Evolutionary conservation across 2,329 filamentous ascomycete species (phyloP).

Genomic region (Cordyceps cicadae): DNA sequence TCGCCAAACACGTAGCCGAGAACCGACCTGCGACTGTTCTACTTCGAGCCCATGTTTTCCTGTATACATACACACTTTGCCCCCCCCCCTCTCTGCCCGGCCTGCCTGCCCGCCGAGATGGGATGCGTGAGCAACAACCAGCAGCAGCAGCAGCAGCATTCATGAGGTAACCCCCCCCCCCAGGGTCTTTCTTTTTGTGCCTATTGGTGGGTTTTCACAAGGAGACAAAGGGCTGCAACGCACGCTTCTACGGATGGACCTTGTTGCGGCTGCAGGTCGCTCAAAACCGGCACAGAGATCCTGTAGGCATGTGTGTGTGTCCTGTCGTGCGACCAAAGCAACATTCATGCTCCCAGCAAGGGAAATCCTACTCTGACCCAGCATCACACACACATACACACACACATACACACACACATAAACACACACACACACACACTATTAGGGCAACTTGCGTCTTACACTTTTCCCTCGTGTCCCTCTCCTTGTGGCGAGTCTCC

Average conservation of each 20-base stretch:
- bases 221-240: background rate
- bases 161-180: background rate
- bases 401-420: background rate
- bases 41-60: too few species aligned
- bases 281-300: background rate
- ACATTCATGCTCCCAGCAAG: background rate
- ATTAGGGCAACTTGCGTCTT: background rate
- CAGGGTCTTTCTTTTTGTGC: too few species aligned
- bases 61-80: too few species aligned
- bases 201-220: background rate
- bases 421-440: background rate
- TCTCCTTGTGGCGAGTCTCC: background rate
- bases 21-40: too few species aligned
- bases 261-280: background rate
- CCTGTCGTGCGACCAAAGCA: background rate
- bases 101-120: background rate
- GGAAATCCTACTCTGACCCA: background rate
- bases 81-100: too few species aligned
- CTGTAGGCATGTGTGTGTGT: background rate
- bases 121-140: too few species aligned
- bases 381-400: background rate
- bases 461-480: background rate
- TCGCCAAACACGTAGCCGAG: too few species aligned
- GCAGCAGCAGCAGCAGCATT: too few species aligned
- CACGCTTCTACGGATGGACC: too few species aligned